phyloP scores from a whole-genome alignment of 2,329 filamentous ascomycete species.

The Periconia sp. region DNA sequence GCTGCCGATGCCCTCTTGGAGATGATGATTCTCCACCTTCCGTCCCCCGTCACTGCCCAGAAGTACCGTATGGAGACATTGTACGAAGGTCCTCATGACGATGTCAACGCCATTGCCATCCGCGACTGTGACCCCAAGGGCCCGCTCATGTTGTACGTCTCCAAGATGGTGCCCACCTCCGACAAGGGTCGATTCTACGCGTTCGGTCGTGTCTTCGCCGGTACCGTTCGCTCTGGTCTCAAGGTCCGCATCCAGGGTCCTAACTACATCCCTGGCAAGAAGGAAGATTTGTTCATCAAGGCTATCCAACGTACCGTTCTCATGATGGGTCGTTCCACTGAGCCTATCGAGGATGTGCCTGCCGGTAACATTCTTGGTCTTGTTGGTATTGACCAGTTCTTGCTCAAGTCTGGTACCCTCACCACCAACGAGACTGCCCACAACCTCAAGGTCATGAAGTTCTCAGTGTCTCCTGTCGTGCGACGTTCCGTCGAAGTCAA shows the following conservation, averaged over 20 bases:
- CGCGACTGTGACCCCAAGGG: constrained; percentile 98
- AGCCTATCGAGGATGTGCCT: constrained; percentile 98
- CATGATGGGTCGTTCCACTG: constrained; percentile 99
- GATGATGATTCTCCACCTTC: constrained; percentile 99
- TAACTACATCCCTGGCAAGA: constrained; percentile 97
- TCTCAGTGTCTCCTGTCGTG: constrained; percentile 99
- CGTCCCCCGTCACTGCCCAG: constrained; percentile 94
- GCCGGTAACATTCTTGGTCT: constrained; percentile 99
- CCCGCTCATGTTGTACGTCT: constrained; percentile 99
- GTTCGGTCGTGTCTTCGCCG: constrained; percentile 99
- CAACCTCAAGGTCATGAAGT: constrained; percentile 99
- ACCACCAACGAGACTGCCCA: constrained; percentile 96
- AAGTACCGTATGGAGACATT: constrained; percentile 98
- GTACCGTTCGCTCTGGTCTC: constrained; percentile 95
- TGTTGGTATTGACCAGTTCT: constrained; percentile 99
- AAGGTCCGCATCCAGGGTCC: constrained; percentile 99
- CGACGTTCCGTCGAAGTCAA: constrained; percentile 99
- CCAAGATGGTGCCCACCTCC: constrained; percentile 99
- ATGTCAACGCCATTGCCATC: constrained; percentile 93
- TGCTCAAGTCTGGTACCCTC: constrained; percentile 99
- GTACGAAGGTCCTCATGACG: constrained; percentile 96
- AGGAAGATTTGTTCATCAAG: constrained; percentile 99
- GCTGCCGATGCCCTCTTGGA: constrained; percentile 97
- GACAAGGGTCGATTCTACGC: constrained; percentile 99
- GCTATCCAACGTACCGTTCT: constrained; percentile 99